Evolutionary conservation across 768 basidiomycete genomes (phyloP).

Genomic region (Tricholoma furcatifolium): DNA sequence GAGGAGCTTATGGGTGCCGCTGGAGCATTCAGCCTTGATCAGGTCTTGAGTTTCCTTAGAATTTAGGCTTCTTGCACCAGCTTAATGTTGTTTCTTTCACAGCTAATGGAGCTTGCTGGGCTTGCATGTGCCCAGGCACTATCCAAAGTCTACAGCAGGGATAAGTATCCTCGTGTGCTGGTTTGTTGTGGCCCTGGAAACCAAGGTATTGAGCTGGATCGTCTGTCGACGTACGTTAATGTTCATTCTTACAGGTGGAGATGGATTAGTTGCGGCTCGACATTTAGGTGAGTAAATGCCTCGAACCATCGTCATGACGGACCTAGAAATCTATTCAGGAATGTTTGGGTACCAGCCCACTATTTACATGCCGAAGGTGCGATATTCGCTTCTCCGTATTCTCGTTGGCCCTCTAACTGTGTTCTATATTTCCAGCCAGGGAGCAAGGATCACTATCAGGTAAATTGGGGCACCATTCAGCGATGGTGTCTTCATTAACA

Average conservation of each 20-base stretch:
- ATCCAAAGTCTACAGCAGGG: slow-evolving; percentile 70
- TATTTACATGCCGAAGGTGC: slow-evolving; percentile 92
- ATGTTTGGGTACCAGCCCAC: slow-evolving; percentile 91
- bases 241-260: slow-evolving; percentile 56
- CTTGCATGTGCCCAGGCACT: slow-evolving; percentile 90
- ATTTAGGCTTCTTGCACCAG: neutral
- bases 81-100: neutral
- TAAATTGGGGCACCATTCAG: slow-evolving; percentile 20
- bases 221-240: neutral
- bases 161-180: slow-evolving; percentile 74
- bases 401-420: neutral
- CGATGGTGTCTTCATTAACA: neutral
- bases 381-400: neutral
- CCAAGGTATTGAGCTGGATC: slow-evolving; percentile 49
- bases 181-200: slow-evolving; percentile 98
- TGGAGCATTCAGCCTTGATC: slow-evolving; percentile 96
- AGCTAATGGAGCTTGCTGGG: slow-evolving; percentile 97
- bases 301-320: neutral
- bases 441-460: slow-evolving; percentile 90
- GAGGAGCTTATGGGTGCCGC: slow-evolving; percentile 85
- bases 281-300: slow-evolving; percentile 67
- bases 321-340: slow-evolving; percentile 38
- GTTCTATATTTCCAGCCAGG: slow-evolving; percentile 56
- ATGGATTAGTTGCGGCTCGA: slow-evolving; percentile 94
- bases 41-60: slow-evolving; percentile 49